Base-by-base conservation (phyloP, 331 rosid species). In the Acacia concinna region DNA sequence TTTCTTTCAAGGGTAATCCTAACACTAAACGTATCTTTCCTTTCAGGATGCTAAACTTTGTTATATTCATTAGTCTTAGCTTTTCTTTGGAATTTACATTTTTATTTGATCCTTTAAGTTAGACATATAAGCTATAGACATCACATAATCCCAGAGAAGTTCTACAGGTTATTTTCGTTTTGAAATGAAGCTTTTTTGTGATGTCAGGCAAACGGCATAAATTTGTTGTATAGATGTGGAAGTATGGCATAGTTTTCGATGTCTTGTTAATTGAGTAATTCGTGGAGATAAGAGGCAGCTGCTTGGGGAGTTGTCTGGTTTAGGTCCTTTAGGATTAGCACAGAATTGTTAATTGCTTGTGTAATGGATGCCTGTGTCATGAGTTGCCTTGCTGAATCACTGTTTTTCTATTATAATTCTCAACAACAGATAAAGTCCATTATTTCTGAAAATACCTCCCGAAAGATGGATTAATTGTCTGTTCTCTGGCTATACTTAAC, bases 361-460 rank as follows among this genome's bases (percentile, higher is more conserved):
- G 30, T 62, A 0, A 11, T 15, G 1, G 40, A 13, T 62, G 40
- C 21, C 40, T 62, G 41, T 17, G 21, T 17, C 67, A 31, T 31
- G 13, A 49, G 30, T 65, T 79, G 74, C 49, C 54, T n/a, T 51
- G 76, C 74, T 41, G 62, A 43, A 66, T 21, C 72, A 43, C 23
- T 76, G 40, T 40, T 84, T 79, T 54, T 13, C 27, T n/a, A 7
- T 65, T 35, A 18, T 71, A 6, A 49, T 73, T 79, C 62, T 63
- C 43, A 30, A 38, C 54, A 69, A 9, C 20, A 52, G 37, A 46
- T 21, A 25, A 68, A 71, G 78, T 80, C 35, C 4, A 21, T 17
- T 57, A 59, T 14, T 57, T 41, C 68, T 21, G 27, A 30, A 40
- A 37, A 28, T 56, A 56, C n/a, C 38, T 43, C 21, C 34, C 14